Base-by-base conservation (phyloP, 306 rosid species). In the Prunus salicina region DNA sequence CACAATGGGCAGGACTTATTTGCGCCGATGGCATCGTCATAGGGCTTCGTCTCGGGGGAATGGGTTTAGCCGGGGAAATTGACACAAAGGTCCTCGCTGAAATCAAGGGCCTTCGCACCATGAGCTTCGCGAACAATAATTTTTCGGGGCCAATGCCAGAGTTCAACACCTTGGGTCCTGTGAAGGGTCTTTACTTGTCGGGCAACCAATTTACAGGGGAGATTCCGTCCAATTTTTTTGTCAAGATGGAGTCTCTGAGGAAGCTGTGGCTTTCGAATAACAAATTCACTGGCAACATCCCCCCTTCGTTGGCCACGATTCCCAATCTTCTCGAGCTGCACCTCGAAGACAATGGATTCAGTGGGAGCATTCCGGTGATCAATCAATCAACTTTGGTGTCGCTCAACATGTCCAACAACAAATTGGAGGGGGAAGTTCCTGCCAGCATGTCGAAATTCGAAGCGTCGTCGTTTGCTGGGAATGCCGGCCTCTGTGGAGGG, bases 381-480 rank as follows among this genome's bases (percentile, higher is more conserved):
- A 49, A 57, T 0, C 83, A 19, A 50, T 77, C 81, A 2, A 19
- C 76, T 2, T 72, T 90, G 88, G 16, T 1, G 12, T 22, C 55
- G 8, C 12, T 91, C 45, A 34, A 91, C 68, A 65, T 88, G 20
- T 88, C 94, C n/a, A 87, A 89, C 74, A 93, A 93, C 76, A 78
- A 84, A 27, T 80, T 93, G 65, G 96, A 87, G 62, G 98, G 98
- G 13, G 83, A 84, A 82, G 71, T 93, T 19, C 97, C 98, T 0
- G 2, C 67, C 20, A 60, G 83, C 58, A 79, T 93, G 18, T 34
- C 76, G 53, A 87, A 58, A 74, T 85, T 90, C 66, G 18, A 57
- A 1, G 28, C 62, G 22, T 78, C 69, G 30, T 72, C 86, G 0
- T 93, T 93, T 71, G 16, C 46, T 0, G 96, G 91, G 58, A 91